Conservation (phyloP, 2,329 filamentous ascomycete genomes). For the Curvularia sp. region DNA sequence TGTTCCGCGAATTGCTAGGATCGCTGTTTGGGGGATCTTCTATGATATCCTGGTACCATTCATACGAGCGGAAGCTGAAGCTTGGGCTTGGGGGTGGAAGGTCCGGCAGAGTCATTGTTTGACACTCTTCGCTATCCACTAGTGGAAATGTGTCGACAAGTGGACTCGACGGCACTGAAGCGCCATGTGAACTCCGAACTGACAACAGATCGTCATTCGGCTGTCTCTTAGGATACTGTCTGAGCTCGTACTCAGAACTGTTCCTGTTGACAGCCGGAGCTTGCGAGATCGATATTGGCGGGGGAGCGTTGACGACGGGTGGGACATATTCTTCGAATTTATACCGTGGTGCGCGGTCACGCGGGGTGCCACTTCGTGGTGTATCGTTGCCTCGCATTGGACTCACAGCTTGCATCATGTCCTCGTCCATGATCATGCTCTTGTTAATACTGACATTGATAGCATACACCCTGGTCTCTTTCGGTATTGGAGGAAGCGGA, state of each 20-base stretch:
- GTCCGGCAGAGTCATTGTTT: constrained; percentile 29
- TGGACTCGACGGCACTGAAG: constrained; percentile 8
- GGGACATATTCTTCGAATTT: constrained; percentile 36
- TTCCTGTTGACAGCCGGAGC: constrained; percentile 1
- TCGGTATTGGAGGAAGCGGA: constrained; percentile 27
- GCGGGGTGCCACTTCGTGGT: constrained; percentile 20
- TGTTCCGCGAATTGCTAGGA: constrained; percentile 1
- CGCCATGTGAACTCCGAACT: constrained; percentile 12
- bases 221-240: constrained; percentile 21
- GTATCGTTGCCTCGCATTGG: constrained; percentile 20
- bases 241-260: constrained; percentile 30
- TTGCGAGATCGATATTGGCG: constrained; percentile 14
- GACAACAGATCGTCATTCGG: constrained; percentile 12
- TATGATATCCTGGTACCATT: constrained; percentile 41
- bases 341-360: constrained; percentile 30
- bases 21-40: constrained; percentile 23
- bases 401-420: constrained; percentile 29
- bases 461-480: constrained; percentile 28
- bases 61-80: constrained; percentile 35
- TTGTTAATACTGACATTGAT: constrained; percentile 40
- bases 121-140: constrained; percentile 20
- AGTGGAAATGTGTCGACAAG: constrained; percentile 22
- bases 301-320: constrained; percentile 17
- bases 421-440: constrained; percentile 39
- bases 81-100: constrained; percentile 32